phyloP scores from a whole-genome alignment of 2,329 filamentous ascomycete genomes.

The Incumbomyces lentus region DNA sequence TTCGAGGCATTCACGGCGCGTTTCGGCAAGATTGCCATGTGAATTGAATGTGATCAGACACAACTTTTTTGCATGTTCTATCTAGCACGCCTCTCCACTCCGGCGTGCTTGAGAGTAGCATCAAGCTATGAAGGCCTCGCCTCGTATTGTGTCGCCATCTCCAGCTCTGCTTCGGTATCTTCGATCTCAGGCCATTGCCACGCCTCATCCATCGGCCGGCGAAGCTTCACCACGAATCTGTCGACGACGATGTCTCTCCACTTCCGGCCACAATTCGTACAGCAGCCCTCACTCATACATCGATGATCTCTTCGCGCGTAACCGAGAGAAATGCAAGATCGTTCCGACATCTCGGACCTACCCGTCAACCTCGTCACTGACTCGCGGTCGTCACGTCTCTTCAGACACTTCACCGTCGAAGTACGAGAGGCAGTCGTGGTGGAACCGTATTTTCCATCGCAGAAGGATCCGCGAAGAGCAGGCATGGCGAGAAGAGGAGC shows the following conservation, averaged over 20 bases:
- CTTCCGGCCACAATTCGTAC: slow-evolving; percentile 11
- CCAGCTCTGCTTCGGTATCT: too few relatives aligned
- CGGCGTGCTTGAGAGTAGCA: too few relatives aligned
- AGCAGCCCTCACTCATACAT: slow-evolving; percentile 12
- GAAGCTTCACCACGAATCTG: slow-evolving; percentile 20
- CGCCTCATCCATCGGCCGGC: too few relatives aligned
- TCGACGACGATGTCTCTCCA: slow-evolving; percentile 6
- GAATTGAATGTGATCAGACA: too few relatives aligned
- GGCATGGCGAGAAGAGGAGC: slow-evolving; percentile 4
- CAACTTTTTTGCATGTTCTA: too few relatives aligned
- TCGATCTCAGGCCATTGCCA: too few relatives aligned
- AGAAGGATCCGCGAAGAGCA: slow-evolving; percentile 14
- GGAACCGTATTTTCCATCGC: slow-evolving; percentile 12
- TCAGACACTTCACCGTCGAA: slow-evolving; percentile 11
- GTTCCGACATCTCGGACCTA: slow-evolving; percentile 13
- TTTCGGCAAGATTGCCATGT: too few relatives aligned
- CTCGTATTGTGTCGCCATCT: too few relatives aligned
- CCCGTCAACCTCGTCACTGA: slow-evolving; percentile 6
- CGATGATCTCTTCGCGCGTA: slow-evolving; percentile 16
- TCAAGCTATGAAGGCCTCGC: too few relatives aligned
- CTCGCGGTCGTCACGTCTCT: slow-evolving; percentile 13
- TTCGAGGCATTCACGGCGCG: too few relatives aligned
- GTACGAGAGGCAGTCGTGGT: slow-evolving; percentile 5
- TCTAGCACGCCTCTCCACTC: too few relatives aligned
- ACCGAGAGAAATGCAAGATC: slow-evolving; percentile 16